Evolutionary conservation across 2,329 filamentous ascomycete genomes (phyloP), one percentile per base, ranked within the genome.

Genomic region (Trichocomaceae sp.): DNA sequence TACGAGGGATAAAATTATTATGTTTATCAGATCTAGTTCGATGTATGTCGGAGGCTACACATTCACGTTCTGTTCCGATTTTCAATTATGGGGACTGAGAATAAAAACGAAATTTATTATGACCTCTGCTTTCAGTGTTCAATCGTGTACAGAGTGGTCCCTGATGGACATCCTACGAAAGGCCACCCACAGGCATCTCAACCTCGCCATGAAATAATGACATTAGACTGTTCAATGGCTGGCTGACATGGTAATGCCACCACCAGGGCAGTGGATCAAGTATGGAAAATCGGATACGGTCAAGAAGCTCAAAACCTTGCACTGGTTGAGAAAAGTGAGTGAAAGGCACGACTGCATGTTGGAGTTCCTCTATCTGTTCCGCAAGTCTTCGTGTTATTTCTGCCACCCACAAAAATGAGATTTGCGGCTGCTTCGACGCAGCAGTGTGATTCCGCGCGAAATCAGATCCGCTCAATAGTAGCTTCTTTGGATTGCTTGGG

Each of bases 191-290:
- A 22, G 17, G 13, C 9, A 42, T 22, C 13, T 56, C 54, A 6
- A 19, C 4, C 2, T 44, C 45, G 12, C 53, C 22, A 17, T 55
- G 31, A 12, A 54, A 52, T 19, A 52, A 17, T 13, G 42, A 33
- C 1, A 47, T 12, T 23, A 64, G 12, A 37, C 60, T 60, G 29
- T 54, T 72, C 20, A 71, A 54, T 0, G 81, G 81, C 74, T 77
- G 81, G 60, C 80, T 82, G 2, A 82, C 67, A 59, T 83, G 79
- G 56, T 80, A 80, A 50, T 83, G 66, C 72, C 77, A 78, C 68
- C 80, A 78, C 61, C 75, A 81, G 0, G 82, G 82, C 63, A 78
- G 64, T 1, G 81, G 81, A 65, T 84, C 82, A 70, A 75, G 78
- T 1, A 64, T 46, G 47, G 79, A 77, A 54, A 79, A 83, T 0